Base-by-base conservation (phyloP, 805 yeast species). In the Metschnikowia arizonensis region DNA sequence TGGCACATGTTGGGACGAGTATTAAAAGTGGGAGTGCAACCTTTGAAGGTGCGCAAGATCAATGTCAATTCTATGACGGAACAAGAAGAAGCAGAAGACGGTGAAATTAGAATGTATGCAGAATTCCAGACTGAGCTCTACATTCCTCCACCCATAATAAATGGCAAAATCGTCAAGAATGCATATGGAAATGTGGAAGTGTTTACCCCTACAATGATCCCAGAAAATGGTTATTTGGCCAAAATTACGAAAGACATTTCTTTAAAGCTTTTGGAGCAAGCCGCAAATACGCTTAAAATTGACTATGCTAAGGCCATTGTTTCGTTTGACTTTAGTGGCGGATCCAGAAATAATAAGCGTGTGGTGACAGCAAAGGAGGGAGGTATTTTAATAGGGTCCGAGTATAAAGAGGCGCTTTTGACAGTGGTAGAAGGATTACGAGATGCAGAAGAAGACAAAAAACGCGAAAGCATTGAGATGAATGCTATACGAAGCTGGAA, bases 301-400 rank as follows among this genome's bases (percentile, higher is more conserved):
- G 96, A 88, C 52, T 88, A 74, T 66, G 97, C 96, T 0, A 82
- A 80, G 39, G 98, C 97, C 0, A 90, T 89, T 2, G 82, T 83
- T 2, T 88, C 90, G 0, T 91, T 93, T 65, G 93, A 88, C 45
- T 93, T 86, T 64, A 63, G 61, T 7, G 41, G 50, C 24, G 46
- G 47, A 10, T 53, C 49, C 30, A 42, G 72, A 24, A 63, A 65
- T 34, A 60, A 71, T 34, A 62, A 71, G 7, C 58, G 58, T 28
- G 53, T 59, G 1, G 81, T 85, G 0, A 81, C 79, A 9, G 91
- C 95, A 0, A 69, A 72, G 43, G 75, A 81, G 33, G 80, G 82
- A 4, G 98, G 98, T 2, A 76, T 88, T 21, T 83, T 93, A 1
- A 83, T 89, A 5, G 83, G 85, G 4, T 57, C 58, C 19, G 83